Percentiles rank a stretch among this genome's conserved stretches.
These are phyloP conservation scores for grape (Vitis vinifera) DNA, from an alignment of 164 flowering plant genomes.

Conservation along the genomic window DNA sequence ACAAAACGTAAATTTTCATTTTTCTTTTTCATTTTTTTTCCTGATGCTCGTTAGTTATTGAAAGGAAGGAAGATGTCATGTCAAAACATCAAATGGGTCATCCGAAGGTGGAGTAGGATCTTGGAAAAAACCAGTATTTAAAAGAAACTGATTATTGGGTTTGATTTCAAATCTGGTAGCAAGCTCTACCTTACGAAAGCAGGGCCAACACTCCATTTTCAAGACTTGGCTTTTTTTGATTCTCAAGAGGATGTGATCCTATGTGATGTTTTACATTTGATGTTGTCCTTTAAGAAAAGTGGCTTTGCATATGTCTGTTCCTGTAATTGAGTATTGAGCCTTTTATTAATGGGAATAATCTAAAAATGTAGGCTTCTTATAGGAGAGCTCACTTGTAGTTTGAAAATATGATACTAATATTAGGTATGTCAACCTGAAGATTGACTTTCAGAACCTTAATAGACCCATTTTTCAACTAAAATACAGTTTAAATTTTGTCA, in stretches of 20 bases:
- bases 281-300: neutral
- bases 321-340: neutral
- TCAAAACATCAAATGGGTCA: constrained; percentile 9
- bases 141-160: neutral
- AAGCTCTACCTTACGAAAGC: neutral
- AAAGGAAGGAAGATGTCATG: constrained; percentile 4
- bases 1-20: neutral
- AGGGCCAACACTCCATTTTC: neutral
- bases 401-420: neutral
- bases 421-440: neutral
- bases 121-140: constrained; percentile 1
- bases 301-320: neutral
- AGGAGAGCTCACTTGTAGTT: neutral
- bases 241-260: constrained; percentile 4
- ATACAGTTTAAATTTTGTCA: neutral
- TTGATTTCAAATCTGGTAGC: too few species aligned
- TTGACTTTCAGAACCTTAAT: neutral
- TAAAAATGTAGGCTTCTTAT: neutral
- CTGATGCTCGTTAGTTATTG: neutral
- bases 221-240: constrained; percentile 3
- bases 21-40: neutral
- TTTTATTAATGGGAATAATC: neutral
- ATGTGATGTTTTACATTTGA: constrained; percentile 8
- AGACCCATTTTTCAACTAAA: neutral
- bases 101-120: neutral